Base-by-base conservation (phyloP, 2,329 filamentous ascomycete genomes). In the Colletotrichum sansevieriae region DNA sequence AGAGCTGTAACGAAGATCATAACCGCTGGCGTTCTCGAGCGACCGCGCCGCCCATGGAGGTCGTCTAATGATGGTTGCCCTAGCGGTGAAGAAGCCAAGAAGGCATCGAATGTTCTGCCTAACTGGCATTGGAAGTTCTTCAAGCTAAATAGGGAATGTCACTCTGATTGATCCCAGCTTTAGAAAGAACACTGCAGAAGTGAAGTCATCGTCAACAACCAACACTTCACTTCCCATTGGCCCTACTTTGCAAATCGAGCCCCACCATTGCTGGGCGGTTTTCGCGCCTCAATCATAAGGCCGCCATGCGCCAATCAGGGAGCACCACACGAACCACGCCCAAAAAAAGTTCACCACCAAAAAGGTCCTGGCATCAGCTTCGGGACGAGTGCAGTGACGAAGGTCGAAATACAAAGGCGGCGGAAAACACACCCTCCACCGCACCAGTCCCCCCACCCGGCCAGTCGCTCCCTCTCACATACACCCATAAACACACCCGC, bases 401-500 rank as follows among this genome's bases (percentile, higher is more conserved):
- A 58, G 64, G 64, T 56, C 58, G 49, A 51, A 51, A 61, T 29
- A 8, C 41, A 18, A 52, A 51, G 51, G 59, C 59, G 65, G 65
- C 61, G 61, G 46, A 65, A 59, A 60, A 46, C 35, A 10, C 43
- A 12, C 51, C 60, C 18, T 20, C n/a, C 39, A 18, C 22, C 22
- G 61, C 51, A 22, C 25, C 47, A 12, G 12, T n/a, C 33, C 61
- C 20, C 22, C 18, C 18, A 18, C 57, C 41, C 20, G 33, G 13
- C 37, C 58, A 37, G 56, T 18, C 25, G 29, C 29, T 29, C 12
- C 12, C 20, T 39, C 55, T 58, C n/a, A 25, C 58, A n/a, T 60
- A 72, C 70, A 72, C 68, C 62, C 76, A 82, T 74, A 58, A 25
- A 65, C 72, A 72, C 68, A 46, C 55, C 7, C 29, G 29, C 35